Percentiles rank a stretch among this genome's conserved stretches.
Conservation (phyloP, 176 grass and related monocot genomes). For the Triticum urartu region DNA sequence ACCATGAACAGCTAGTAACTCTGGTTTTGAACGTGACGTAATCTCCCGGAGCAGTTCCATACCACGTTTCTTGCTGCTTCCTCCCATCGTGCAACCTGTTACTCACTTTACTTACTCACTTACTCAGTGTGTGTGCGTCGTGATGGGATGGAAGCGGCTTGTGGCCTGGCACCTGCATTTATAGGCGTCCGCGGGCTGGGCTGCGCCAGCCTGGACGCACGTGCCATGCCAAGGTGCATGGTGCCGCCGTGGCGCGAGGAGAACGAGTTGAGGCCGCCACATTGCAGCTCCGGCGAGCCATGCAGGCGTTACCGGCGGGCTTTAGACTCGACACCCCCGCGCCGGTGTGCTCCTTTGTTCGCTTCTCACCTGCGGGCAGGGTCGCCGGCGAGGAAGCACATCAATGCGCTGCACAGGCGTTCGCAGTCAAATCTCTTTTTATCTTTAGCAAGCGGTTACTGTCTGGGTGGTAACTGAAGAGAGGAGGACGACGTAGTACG, state of each 20-base stretch:
- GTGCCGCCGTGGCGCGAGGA: not conserved
- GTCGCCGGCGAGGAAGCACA: slow-evolving; percentile 21
- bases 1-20: not conserved
- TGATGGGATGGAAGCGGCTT: not conserved
- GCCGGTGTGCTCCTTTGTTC: not conserved
- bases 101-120: not conserved
- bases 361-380: slow-evolving; percentile 1
- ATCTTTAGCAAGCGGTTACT: not conserved
- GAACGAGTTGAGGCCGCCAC: not conserved
- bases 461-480: not conserved
- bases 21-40: not conserved
- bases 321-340: not conserved
- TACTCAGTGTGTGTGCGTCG: no score
- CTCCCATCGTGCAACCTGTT: not conserved
- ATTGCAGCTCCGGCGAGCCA: slow-evolving; percentile 1
- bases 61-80: slow-evolving; percentile 25
- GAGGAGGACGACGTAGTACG: not conserved
- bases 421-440: not conserved
- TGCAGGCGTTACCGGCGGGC: slow-evolving; percentile 2
- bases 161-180: not conserved
- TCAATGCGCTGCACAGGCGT: not conserved
- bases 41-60: not conserved
- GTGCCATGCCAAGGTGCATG: not conserved
- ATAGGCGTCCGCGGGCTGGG: not conserved
- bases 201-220: slow-evolving; percentile 3